These are phyloP conservation scores for Marasmius sp. DNA, from an alignment of 1,284 basidiomycete species.

Conservation along the genomic window DNA sequence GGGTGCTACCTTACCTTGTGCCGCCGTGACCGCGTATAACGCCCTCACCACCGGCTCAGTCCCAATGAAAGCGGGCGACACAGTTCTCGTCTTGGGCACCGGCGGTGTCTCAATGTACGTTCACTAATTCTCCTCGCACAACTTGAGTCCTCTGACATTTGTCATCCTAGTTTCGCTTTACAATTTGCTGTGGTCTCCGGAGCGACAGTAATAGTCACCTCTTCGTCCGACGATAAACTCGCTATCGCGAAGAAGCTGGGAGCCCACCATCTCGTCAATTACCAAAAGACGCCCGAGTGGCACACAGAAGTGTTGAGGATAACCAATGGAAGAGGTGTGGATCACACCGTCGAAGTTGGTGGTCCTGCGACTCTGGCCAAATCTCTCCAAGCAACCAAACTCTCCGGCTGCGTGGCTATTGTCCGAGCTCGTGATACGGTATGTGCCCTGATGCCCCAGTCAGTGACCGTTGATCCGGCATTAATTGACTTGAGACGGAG, in stretches of 20 bases:
- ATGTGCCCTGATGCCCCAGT: too few relatives aligned
- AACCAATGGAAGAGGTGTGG: conserved; percentile 53
- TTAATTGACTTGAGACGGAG: too few relatives aligned
- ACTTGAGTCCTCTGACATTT: background rate
- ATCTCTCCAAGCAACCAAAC: conserved; percentile 39
- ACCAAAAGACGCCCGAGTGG: conserved; percentile 55
- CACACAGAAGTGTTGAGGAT: conserved; percentile 50
- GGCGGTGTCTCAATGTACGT: conserved; percentile 58
- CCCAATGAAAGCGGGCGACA: conserved; percentile 44
- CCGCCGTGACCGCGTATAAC: conserved; percentile 31
- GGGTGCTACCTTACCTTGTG: conserved; percentile 47
- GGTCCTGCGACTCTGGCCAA: conserved; percentile 50
- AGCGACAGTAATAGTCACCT: conserved; percentile 58
- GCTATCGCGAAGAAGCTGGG: conserved; percentile 45
- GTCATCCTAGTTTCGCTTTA: conserved; percentile 37
- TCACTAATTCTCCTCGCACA: background rate
- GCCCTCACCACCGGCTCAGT: conserved; percentile 42
- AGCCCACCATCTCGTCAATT: conserved; percentile 56
- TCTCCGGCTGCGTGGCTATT: conserved; percentile 46
- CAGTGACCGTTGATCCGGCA: too few relatives aligned
- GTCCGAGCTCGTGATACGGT: conserved; percentile 48
- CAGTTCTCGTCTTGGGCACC: conserved; percentile 56
- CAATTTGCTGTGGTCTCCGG: conserved; percentile 60
- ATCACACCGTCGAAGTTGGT: conserved; percentile 59
- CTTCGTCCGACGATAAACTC: conserved; percentile 61